Percentiles rank a stretch among this genome's conserved stretches.
phyloP scores from a whole-genome alignment of 495 filamentous ascomycete species.

The Xylaria flabelliformis region DNA sequence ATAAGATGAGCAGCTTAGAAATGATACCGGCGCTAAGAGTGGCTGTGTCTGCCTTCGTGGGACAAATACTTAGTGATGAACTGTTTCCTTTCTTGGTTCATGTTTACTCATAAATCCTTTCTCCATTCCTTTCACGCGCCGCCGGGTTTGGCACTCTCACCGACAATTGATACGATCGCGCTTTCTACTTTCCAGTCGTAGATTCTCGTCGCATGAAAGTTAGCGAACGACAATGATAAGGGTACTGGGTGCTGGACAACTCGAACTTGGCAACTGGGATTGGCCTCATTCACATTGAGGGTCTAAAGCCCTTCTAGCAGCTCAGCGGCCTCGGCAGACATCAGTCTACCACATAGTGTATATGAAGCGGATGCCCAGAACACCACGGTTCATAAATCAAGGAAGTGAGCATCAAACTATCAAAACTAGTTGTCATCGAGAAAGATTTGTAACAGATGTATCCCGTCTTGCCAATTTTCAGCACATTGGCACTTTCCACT shows the following conservation, averaged over 20 bases:
- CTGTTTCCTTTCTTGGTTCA: slow-evolving; percentile 1
- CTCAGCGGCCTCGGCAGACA: neutral
- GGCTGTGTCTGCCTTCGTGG: slow-evolving; percentile 4
- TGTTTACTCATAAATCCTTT: neutral
- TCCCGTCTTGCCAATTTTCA: neutral
- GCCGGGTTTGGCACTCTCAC: neutral
- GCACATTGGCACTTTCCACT: neutral
- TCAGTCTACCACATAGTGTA: neutral
- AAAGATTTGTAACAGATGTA: neutral
- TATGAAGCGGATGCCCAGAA: neutral
- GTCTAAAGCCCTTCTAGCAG: neutral
- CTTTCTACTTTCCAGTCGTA: neutral
- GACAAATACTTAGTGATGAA: neutral
- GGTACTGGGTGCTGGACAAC: neutral
- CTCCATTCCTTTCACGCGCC: neutral
- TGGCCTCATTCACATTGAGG: neutral
- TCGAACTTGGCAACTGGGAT: neutral
- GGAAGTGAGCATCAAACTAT: neutral
- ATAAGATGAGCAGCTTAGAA: neutral
- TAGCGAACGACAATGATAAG: neutral
- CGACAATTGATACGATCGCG: neutral
- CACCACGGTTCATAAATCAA: neutral
- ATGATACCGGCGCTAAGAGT: slow-evolving; percentile 4
- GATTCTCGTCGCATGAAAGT: neutral
- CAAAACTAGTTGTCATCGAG: neutral